These are phyloP conservation scores for Ophiosphaerella narmari DNA, from an alignment of 2,329 filamentous ascomycete genomes.

Conservation along the genomic window DNA sequence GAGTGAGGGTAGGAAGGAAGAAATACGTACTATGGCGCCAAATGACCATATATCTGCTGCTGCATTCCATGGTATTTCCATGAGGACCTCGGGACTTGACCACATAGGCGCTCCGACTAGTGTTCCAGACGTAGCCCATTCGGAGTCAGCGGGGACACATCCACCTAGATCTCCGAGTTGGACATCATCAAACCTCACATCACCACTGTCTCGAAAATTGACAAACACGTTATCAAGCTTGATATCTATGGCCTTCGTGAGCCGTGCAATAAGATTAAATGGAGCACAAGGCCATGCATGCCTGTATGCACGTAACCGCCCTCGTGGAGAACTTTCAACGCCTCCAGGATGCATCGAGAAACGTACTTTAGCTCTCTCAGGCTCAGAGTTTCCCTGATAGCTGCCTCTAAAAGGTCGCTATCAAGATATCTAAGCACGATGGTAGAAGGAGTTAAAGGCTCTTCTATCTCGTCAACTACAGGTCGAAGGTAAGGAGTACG, in stretches of 20 bases:
- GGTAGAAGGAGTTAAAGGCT: slow-evolving; percentile 19
- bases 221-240: slow-evolving; percentile 48
- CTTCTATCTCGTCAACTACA: slow-evolving; percentile 30
- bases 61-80: slow-evolving; percentile 39
- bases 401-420: slow-evolving; percentile 18
- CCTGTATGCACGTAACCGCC: slow-evolving; percentile 34
- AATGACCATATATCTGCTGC: slow-evolving; percentile 50
- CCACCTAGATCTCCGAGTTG: slow-evolving; percentile 43
- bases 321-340: slow-evolving; percentile 29
- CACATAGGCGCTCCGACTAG: slow-evolving; percentile 45
- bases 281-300: slow-evolving; percentile 1
- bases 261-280: neutral
- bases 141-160: slow-evolving; percentile 25
- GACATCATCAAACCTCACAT: slow-evolving; percentile 41
- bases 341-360: slow-evolving; percentile 22
- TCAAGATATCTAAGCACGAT: slow-evolving; percentile 29
- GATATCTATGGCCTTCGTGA: slow-evolving; percentile 21
- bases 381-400: slow-evolving; percentile 13
- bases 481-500: slow-evolving; percentile 24
- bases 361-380: slow-evolving; percentile 23
- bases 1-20: too few species aligned
- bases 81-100: slow-evolving; percentile 43
- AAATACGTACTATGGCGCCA: slow-evolving; percentile 35
- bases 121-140: slow-evolving; percentile 27
- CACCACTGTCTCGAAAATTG: slow-evolving; percentile 32